Percentiles rank a stretch among this genome's conserved stretches.
Evolutionary conservation across 371 early-diverging fungal genomes (phyloP).

Genomic region (Rhizopus arrhizus): DNA sequence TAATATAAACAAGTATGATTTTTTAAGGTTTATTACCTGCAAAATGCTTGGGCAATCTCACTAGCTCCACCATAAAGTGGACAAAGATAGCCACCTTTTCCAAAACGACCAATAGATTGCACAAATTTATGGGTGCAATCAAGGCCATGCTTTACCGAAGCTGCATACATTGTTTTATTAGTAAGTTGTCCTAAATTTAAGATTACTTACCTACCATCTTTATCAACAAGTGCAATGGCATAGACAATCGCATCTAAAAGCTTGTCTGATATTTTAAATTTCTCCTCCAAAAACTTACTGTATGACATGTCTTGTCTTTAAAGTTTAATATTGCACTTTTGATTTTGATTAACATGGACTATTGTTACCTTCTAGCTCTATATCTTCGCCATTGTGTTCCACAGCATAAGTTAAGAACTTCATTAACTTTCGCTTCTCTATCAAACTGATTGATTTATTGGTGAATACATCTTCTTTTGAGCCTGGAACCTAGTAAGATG

Average conservation of each 20-base stretch:
- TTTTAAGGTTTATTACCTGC: slow-evolving; percentile 56
- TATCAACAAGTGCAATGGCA: slow-evolving; percentile 69
- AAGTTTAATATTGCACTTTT: neutral
- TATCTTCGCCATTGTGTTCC: slow-evolving; percentile 46
- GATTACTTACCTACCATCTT: slow-evolving; percentile 30
- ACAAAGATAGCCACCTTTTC: slow-evolving; percentile 79
- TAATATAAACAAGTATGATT: neutral
- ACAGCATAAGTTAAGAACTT: slow-evolving; percentile 77
- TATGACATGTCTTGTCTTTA: slow-evolving; percentile 34
- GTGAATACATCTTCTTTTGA: slow-evolving; percentile 93
- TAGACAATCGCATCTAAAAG: slow-evolving; percentile 70
- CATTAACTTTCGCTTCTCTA: slow-evolving; percentile 91
- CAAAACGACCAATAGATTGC: slow-evolving; percentile 86
- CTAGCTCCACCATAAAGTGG: slow-evolving; percentile 89
- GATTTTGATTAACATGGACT: neutral
- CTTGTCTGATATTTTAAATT: slow-evolving; percentile 69
- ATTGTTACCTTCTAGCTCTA: slow-evolving; percentile 34
- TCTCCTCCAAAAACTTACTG: slow-evolving; percentile 54
- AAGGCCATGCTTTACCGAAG: slow-evolving; percentile 64
- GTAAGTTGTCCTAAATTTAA: neutral
- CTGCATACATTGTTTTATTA: slow-evolving; percentile 24
- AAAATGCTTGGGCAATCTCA: slow-evolving; percentile 91
- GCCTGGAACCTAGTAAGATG: slow-evolving; percentile 69
- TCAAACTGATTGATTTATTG: slow-evolving; percentile 68
- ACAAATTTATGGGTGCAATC: slow-evolving; percentile 68